Conservation (phyloP, 768 basidiomycete species). For the Goffeauzyma gilvescens region DNA sequence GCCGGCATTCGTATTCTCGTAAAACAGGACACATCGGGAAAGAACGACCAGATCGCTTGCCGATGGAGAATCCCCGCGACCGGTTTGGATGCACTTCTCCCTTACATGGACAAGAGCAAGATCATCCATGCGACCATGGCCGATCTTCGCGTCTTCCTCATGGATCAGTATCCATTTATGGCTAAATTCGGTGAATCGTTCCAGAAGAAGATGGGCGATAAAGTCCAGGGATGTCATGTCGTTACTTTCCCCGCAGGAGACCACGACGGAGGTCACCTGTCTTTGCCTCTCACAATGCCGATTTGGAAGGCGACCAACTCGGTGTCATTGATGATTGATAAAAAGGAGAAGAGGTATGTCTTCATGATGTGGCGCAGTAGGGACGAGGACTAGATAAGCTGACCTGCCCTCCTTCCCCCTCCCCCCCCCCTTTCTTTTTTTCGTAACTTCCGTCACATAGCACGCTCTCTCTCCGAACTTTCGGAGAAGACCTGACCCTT, state of each 20-base stretch:
- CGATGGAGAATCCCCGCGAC: conserved; percentile 51
- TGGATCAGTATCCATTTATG: conserved; percentile 68
- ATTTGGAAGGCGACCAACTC: conserved; percentile 87
- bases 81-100: conserved; percentile 64
- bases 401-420: too few species aligned
- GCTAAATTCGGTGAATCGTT: conserved; percentile 14
- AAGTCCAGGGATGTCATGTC: conserved; percentile 40
- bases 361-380: neutral
- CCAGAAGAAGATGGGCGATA: conserved; percentile 36
- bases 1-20: conserved; percentile 88
- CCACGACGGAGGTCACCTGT: conserved; percentile 16
- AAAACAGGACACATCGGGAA: conserved; percentile 53
- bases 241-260: conserved; percentile 45
- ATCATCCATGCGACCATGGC: conserved; percentile 45
- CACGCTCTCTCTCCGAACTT: conserved; percentile 68
- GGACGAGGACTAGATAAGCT: too few species aligned
- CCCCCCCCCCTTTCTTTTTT: neutral
- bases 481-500: conserved; percentile 44
- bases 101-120: conserved; percentile 48
- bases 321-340: conserved; percentile 81
- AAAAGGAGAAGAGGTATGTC: conserved; percentile 79
- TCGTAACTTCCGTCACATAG: conserved; percentile 33
- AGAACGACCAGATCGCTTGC: conserved; percentile 30
- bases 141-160: conserved; percentile 48
- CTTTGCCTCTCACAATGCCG: conserved; percentile 65